Percentiles rank a stretch among this genome's conserved stretches.
Conservation (phyloP, 2,329 filamentous ascomycete genomes). For the Aspergillus sp. region DNA sequence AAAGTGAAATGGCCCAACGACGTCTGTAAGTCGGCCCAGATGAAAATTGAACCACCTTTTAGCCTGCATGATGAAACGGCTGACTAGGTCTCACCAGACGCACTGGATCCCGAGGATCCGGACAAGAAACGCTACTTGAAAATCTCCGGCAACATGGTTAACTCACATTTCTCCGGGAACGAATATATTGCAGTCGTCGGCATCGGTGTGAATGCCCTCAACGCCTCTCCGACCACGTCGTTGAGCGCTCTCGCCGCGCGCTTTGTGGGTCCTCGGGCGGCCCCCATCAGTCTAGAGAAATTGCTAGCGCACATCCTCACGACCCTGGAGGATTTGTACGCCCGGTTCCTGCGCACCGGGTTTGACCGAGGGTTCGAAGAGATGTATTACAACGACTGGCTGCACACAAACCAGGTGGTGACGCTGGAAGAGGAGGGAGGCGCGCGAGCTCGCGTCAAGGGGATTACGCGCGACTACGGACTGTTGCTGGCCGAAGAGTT, state of each 20-base stretch:
- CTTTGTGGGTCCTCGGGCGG: constrained; percentile 42
- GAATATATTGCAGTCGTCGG: constrained; percentile 85
- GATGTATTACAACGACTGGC: constrained; percentile 78
- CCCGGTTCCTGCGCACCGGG: constrained; percentile 69
- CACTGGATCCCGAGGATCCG: constrained; percentile 61
- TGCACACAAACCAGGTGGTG: constrained; percentile 74
- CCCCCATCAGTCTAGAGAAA: constrained; percentile 69
- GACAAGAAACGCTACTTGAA: constrained; percentile 67
- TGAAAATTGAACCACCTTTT: neutral
- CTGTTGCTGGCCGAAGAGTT: constrained; percentile 82
- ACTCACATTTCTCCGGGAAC: constrained; percentile 74
- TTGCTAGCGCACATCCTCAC: constrained; percentile 79
- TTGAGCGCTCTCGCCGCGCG: constrained; percentile 67
- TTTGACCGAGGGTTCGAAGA: constrained; percentile 73
- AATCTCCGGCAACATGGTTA: constrained; percentile 89
- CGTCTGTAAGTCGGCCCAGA: constrained; percentile 59
- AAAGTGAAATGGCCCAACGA: constrained; percentile 98
- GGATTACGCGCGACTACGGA: constrained; percentile 91
- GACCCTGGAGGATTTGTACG: constrained; percentile 74
- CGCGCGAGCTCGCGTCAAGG: constrained; percentile 71
- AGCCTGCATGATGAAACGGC: neutral
- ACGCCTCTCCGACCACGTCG: constrained; percentile 81
- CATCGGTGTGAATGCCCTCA: constrained; percentile 81
- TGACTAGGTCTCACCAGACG: constrained; percentile 49
- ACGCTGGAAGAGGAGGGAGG: constrained; percentile 80